phyloP scores from a whole-genome alignment of 148 eudicot genomes.

The Nepenthes gracilis region DNA sequence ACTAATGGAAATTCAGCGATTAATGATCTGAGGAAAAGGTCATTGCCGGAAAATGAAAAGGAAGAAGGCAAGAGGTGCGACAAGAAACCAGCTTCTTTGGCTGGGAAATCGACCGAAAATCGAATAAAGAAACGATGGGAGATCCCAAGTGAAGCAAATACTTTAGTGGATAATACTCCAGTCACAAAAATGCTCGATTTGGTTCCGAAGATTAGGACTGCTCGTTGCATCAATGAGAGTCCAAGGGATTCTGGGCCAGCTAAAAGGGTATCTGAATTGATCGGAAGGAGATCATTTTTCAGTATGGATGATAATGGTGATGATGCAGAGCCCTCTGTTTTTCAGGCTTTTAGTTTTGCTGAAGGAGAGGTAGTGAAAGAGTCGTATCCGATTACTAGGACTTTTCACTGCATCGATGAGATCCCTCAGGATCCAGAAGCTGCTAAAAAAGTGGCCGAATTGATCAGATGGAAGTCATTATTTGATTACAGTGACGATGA shows the following conservation, averaged over 20 bases:
- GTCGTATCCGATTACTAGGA: constrained; percentile 30
- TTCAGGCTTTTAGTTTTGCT: constrained; percentile 43
- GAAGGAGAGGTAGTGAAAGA: constrained; percentile 26
- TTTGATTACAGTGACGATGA: constrained; percentile 21
- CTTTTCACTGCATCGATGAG: constrained; percentile 17
- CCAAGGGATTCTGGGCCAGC: constrained; percentile 82
- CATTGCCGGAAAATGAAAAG: constrained; percentile 59
- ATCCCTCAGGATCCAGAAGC: constrained; percentile 63
- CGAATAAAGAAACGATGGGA: constrained; percentile 62
- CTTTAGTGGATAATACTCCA: constrained; percentile 23
- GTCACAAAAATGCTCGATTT: constrained; percentile 22
- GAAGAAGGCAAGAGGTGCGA: constrained; percentile 43
- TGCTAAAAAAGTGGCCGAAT: constrained; percentile 53
- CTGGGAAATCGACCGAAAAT: constrained; percentile 26
- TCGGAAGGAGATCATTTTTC: constrained; percentile 57
- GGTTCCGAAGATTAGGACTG: constrained; percentile 51
- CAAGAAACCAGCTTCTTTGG: constrained; percentile 55
- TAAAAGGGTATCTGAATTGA: constrained; percentile 59
- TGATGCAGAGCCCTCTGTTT: constrained; percentile 20
- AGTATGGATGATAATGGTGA: constrained; percentile 15
- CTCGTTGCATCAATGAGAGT: constrained; percentile 23
- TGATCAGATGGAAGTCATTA: constrained; percentile 48
- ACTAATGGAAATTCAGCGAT: constrained; percentile 29
- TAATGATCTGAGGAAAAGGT: constrained; percentile 56
- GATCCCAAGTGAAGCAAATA: constrained; percentile 35